Base-by-base conservation (phyloP, 2,329 filamentous ascomycete genomes). In the Arachnopeziza araneosa region DNA sequence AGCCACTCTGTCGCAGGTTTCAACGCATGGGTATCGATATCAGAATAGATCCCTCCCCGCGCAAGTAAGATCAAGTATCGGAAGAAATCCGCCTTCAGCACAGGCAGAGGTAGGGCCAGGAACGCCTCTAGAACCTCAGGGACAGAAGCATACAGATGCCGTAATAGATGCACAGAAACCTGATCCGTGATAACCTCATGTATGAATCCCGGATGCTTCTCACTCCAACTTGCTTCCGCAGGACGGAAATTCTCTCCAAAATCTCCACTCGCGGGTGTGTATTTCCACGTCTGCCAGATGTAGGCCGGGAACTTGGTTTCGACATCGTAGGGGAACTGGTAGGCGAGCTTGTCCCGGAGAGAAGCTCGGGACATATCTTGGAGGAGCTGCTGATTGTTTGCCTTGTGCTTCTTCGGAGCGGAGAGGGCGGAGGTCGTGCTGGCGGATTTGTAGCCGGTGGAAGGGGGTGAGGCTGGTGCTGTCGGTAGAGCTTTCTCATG, bases 221-320 rank as follows among this genome's bases (percentile, higher is more conserved):
- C 82, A 9, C 90, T 88, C 95, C 95, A 99, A 63, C 89, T 92
- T 17, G 91, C 90, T 77, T 98, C 95, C 61, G 91, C 83, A 53
- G 89, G 85, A 63, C 93, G 87, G 72, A 96, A 93, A 22, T 80
- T 77, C 63, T 88, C 84, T 12, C 76, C 76, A 72, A 99, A 99
- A 63, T 90, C 81, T 55, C 84, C 80, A 23, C 91, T 89, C 1
- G 87, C 83, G 0, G 93, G 93, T 0, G 86, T 90, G 70, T 85
- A 88, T 75, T 96, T 97, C 95, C 95, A 99, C 17, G 95, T 99
- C 80, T 99, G 95, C 95, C 95, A 99, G 72, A 99, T 96, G 79
- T 96, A 98, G 59, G 92, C 93, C 2, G 95, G 95, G 74, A 98
- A 98, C 74, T 93, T 96, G 68, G 81, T 76, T 71, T 92, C 86